phyloP scores from a whole-genome alignment of 2,329 filamentous ascomycete species.

The Ustilaginoidea virens region DNA sequence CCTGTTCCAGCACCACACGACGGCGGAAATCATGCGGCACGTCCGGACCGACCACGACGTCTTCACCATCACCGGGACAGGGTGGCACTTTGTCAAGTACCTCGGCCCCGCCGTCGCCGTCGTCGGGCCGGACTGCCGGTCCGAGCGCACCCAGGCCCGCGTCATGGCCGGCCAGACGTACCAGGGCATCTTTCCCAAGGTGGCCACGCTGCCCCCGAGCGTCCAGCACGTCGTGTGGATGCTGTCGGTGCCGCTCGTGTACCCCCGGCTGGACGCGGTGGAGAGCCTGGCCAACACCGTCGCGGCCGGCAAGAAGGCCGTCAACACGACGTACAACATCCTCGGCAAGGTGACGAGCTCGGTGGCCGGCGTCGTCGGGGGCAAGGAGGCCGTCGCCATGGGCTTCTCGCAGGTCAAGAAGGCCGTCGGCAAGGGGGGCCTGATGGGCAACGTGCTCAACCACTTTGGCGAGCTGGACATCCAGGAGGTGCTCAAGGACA shows the following conservation, averaged over 20 bases:
- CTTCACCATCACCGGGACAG: conserved; percentile 92
- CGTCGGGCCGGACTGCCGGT: conserved; percentile 80
- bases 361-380: conserved; percentile 87
- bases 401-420: conserved; percentile 94
- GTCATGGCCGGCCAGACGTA: conserved; percentile 95
- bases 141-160: conserved; percentile 76
- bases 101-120: conserved; percentile 83
- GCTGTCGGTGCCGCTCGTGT: conserved; percentile 79
- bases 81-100: conserved; percentile 98
- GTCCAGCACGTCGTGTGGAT: conserved; percentile 98
- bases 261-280: conserved; percentile 79
- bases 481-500: conserved; percentile 83
- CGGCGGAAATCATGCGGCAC: conserved; percentile 80
- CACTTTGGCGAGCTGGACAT: conserved; percentile 94
- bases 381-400: conserved; percentile 80
- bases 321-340: conserved; percentile 92
- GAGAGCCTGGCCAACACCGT: conserved; percentile 86
- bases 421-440: conserved; percentile 82
- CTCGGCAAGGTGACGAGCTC: conserved; percentile 90
- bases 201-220: conserved; percentile 75
- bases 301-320: conserved; percentile 87
- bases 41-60: conserved; percentile 78
- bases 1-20: conserved; percentile 96
- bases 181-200: conserved; percentile 91
- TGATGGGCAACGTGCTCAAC: conserved; percentile 92